These are phyloP conservation scores for Crepidotus variabilis DNA, from an alignment of 768 basidiomycete genomes.

Conservation along the genomic window DNA sequence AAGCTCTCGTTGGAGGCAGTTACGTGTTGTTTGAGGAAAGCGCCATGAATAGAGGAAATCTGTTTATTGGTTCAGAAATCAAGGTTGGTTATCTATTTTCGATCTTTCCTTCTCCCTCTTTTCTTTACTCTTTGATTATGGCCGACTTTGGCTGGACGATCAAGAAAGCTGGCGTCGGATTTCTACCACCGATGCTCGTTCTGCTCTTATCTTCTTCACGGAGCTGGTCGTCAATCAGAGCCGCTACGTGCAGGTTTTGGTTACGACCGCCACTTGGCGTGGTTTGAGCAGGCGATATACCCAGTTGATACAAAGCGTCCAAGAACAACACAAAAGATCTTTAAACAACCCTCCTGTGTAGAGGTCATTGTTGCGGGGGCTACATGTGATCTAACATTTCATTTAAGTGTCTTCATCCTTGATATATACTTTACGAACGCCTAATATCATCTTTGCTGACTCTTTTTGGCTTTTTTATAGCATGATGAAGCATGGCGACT, in stretches of 20 bases:
- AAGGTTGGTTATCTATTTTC: conserved; percentile 50
- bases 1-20: conserved; percentile 86
- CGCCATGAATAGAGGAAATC: conserved; percentile 48
- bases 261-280: conserved; percentile 21
- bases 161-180: conserved; percentile 91
- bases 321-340: conserved; percentile 47
- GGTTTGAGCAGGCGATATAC: conserved; percentile 22
- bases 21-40: conserved; percentile 77
- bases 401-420: conserved; percentile 6
- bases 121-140: conserved; percentile 8
- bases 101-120: conserved; percentile 3
- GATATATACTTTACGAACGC: too few species aligned
- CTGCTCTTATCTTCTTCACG: conserved; percentile 50
- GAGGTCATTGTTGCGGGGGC: conserved; percentile 76
- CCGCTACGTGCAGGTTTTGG: not conserved
- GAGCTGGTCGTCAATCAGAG: conserved; percentile 9
- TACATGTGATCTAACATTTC: conserved; percentile 83
- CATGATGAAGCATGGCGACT: conserved; percentile 59
- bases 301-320: conserved; percentile 97
- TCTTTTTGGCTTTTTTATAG: conserved; percentile 10
- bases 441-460: conserved; percentile 8
- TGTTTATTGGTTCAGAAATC: conserved; percentile 38
- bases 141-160: conserved; percentile 46
- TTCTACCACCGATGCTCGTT: conserved; percentile 57
- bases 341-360: conserved; percentile 85